phyloP scores from a whole-genome alignment of 768 basidiomycete species.

The Mycena epipterygia region DNA sequence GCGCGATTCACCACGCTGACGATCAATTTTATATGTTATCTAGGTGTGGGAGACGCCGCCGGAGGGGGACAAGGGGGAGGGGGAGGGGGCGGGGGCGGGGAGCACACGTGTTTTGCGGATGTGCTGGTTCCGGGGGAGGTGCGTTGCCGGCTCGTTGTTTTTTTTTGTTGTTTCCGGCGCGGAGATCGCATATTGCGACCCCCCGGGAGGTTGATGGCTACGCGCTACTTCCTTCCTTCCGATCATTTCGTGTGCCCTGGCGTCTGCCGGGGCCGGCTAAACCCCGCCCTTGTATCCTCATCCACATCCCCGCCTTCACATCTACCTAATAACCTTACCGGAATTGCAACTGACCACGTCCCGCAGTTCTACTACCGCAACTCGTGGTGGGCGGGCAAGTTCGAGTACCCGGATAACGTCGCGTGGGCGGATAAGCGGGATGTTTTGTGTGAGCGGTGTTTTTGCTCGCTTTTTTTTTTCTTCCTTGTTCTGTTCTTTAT shows the following conservation, averaged over 20 bases:
- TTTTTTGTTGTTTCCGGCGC: neutral
- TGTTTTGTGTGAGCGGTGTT: constrained; percentile 13
- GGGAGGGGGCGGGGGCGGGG: neutral
- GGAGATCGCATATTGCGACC: neutral
- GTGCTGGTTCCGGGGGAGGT: constrained; percentile 32
- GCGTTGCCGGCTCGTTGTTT: neutral
- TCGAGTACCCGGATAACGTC: constrained; percentile 24
- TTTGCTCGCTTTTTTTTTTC: neutral
- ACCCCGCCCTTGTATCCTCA: too few relatives aligned
- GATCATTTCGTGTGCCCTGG: too few relatives aligned
- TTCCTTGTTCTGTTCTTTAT: neutral
- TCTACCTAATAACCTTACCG: too few relatives aligned
- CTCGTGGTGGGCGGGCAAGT: constrained; percentile 37
- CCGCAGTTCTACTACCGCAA: constrained; percentile 34
- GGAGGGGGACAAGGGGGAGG: neutral
- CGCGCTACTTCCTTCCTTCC: too few relatives aligned
- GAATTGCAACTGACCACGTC: too few relatives aligned
- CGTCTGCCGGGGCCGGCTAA: too few relatives aligned
- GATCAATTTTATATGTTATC: too few relatives aligned
- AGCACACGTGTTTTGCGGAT: constrained; percentile 31
- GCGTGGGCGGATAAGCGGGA: constrained; percentile 29
- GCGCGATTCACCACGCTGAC: too few relatives aligned
- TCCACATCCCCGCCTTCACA: too few relatives aligned
- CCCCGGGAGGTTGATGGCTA: too few relatives aligned
- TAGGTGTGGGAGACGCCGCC: neutral